Evolutionary conservation across 495 filamentous ascomycete genomes (phyloP).

Genomic region (Penicillium steckii): DNA sequence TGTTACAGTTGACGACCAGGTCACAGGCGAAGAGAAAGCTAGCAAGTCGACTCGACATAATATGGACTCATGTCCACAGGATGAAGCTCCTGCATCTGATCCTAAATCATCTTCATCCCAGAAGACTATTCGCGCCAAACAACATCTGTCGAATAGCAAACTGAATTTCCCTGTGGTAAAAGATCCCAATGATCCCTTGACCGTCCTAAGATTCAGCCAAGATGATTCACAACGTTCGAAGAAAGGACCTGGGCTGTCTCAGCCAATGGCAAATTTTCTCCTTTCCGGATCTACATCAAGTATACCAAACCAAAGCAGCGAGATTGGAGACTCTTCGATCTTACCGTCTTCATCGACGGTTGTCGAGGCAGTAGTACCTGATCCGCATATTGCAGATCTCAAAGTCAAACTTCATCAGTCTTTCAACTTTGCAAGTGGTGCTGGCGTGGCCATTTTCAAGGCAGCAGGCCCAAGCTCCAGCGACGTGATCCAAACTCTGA

Average conservation of each 20-base stretch:
- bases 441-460: conserved; percentile 25
- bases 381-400: conserved; percentile 25
- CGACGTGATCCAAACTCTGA: conserved; percentile 30
- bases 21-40: not conserved
- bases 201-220: conserved; percentile 68
- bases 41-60: not conserved
- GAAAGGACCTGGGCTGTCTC: conserved; percentile 30
- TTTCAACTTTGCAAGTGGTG: conserved; percentile 28
- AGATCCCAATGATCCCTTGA: conserved; percentile 65
- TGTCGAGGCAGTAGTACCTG: conserved; percentile 3
- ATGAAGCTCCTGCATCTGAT: conserved; percentile 11
- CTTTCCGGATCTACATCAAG: conserved; percentile 10
- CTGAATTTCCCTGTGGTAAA: conserved; percentile 78
- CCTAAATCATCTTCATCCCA: conserved; percentile 27
- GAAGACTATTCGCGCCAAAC: conserved; percentile 25
- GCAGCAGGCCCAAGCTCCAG: conserved; percentile 25
- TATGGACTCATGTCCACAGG: not conserved
- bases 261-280: conserved; percentile 11
- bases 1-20: not conserved
- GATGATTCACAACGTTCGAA: conserved; percentile 45
- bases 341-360: conserved; percentile 24
- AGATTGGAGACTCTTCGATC: conserved; percentile 15
- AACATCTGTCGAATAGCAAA: conserved; percentile 25
- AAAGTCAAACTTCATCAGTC: conserved; percentile 21
- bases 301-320: conserved; percentile 6